Conservation (phyloP, 176 grass and related monocot genomes). For the Juncus inflexus region DNA sequence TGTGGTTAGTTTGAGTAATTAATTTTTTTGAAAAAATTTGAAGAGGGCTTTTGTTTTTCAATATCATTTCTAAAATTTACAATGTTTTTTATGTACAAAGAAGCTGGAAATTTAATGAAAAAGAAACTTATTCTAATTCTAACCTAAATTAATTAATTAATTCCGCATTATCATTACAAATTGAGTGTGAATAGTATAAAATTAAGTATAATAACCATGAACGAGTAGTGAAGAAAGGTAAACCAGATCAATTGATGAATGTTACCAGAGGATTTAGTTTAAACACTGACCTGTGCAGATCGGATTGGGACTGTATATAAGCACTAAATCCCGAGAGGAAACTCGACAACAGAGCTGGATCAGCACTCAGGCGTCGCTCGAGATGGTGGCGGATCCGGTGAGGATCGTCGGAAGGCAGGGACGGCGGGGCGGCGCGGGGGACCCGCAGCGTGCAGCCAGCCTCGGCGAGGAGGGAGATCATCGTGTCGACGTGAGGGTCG, state of each 20-base stretch:
- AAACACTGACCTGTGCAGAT: conserved; percentile 52
- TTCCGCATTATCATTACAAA: no score
- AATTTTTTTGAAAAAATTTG: no score
- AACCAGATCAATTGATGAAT: neutral
- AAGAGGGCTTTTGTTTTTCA: no score
- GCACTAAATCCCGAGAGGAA: conserved; percentile 49
- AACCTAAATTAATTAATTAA: no score
- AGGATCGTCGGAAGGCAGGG: conserved; percentile 33
- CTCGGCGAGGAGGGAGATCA: conserved; percentile 65
- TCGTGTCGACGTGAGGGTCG: conserved; percentile 34
- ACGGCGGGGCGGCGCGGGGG: conserved; percentile 37
- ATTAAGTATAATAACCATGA: neutral
- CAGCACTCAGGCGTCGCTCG: conserved; percentile 35
- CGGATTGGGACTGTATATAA: conserved; percentile 37
- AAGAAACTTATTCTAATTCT: no score
- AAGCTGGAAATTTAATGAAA: no score
- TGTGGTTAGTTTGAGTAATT: no score
- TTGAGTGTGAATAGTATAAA: no score
- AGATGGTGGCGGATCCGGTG: conserved; percentile 43
- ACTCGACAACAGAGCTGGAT: conserved; percentile 20
- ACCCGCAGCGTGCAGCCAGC: conserved; percentile 73
- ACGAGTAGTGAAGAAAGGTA: neutral
- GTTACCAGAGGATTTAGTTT: conserved; percentile 22
- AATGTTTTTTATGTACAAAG: no score
- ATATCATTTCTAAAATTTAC: no score